phyloP scores from a whole-genome alignment of 1,284 basidiomycete genomes.

The Vanrija sp. region DNA sequence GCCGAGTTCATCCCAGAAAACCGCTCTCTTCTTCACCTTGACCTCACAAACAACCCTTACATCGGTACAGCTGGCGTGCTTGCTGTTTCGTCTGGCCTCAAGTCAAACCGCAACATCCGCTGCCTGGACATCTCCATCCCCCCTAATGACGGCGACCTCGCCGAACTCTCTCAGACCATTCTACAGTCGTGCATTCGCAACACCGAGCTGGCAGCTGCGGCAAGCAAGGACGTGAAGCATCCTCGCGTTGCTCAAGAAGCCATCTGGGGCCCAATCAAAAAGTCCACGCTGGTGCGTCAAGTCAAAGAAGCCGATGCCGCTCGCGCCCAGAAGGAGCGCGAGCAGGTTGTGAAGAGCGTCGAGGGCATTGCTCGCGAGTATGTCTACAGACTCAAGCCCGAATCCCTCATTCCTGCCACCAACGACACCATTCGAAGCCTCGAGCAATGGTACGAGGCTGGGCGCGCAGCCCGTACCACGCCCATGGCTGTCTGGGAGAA shows the following conservation, averaged over 20 bases:
- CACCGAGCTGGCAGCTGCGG: conserved; percentile 60
- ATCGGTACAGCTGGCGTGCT: conserved; percentile 88
- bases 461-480: conserved; percentile 1
- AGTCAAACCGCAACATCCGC: conserved; percentile 74
- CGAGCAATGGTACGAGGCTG: conserved; percentile 36
- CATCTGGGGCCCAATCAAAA: conserved; percentile 53
- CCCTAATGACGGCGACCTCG: conserved; percentile 80
- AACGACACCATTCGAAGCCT: conserved; percentile 51
- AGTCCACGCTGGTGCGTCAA: conserved; percentile 48
- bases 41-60: conserved; percentile 68
- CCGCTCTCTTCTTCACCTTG: conserved; percentile 78
- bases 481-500: conserved; percentile 40
- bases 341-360: conserved; percentile 33
- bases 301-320: conserved; percentile 48
- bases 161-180: conserved; percentile 54
- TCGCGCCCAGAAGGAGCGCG: conserved; percentile 38
- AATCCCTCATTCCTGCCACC: conserved; percentile 57
- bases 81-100: conserved; percentile 80
- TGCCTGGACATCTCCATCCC: conserved; percentile 93
- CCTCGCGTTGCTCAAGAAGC: conserved; percentile 31
- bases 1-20: conserved; percentile 95
- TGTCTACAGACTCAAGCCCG: conserved; percentile 52
- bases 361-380: conserved; percentile 44
- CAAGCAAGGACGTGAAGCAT: conserved; percentile 15
- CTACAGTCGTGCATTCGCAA: conserved; percentile 75